Conservation (phyloP, 2,329 filamentous ascomycete genomes). For the Mariannaea elegans region DNA sequence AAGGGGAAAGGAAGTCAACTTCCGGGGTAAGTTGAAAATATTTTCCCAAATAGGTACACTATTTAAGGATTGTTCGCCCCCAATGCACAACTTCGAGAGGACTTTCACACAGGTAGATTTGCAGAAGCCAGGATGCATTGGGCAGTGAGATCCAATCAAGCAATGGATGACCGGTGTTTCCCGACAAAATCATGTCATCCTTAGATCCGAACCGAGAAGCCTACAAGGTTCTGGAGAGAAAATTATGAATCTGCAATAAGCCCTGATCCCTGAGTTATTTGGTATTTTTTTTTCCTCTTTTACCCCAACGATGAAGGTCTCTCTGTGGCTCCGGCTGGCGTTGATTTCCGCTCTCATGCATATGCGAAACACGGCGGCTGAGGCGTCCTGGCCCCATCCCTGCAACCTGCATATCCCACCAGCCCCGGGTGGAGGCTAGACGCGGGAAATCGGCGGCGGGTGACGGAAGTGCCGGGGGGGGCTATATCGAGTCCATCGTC, state of each 20-base stretch:
- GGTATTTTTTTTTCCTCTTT: neutral
- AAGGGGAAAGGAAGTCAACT: constrained; percentile 5
- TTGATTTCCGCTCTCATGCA: constrained; percentile 20
- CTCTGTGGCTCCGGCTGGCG: neutral
- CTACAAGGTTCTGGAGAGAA: constrained; percentile 5
- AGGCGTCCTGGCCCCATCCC: constrained; percentile 20
- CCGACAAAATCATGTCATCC: constrained; percentile 42
- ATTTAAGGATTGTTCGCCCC: constrained; percentile 21
- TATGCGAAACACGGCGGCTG: constrained; percentile 31
- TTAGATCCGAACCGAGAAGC: constrained; percentile 29
- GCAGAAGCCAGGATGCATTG: constrained; percentile 27
- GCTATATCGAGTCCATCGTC: neutral
- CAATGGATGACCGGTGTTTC: constrained; percentile 33
- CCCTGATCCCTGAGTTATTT: constrained; percentile 1
- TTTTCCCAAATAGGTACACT: constrained; percentile 26
- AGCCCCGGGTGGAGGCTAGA: constrained; percentile 24
- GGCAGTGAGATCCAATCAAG: constrained; percentile 22
- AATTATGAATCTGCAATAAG: constrained; percentile 1
- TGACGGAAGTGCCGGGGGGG: constrained; percentile 19
- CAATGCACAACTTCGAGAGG: constrained; percentile 15
- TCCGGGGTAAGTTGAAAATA: constrained; percentile 27
- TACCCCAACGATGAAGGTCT: neutral
- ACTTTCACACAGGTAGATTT: constrained; percentile 13
- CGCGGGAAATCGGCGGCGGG: constrained; percentile 22
- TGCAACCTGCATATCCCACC: constrained; percentile 12